Conservation (phyloP, 2,329 filamentous ascomycete species). For the Talaromyces amestolkiae region DNA sequence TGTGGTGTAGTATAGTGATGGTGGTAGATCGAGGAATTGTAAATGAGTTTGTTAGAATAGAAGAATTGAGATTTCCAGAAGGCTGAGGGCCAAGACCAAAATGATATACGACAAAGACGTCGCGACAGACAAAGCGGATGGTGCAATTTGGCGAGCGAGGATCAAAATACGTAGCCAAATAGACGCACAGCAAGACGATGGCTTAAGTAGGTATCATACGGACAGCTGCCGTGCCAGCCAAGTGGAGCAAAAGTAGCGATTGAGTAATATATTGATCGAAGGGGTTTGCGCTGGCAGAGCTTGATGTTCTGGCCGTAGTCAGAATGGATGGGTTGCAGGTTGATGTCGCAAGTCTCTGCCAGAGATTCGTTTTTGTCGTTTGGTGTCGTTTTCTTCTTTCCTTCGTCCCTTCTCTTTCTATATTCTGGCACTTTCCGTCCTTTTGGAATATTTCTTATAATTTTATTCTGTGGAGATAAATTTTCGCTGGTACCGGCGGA, state of each 20-base stretch:
- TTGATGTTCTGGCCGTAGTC: conserved; percentile 1
- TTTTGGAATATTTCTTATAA: not conserved
- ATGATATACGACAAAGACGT: not conserved
- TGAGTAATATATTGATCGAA: not conserved
- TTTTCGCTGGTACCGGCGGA: conserved; percentile 14
- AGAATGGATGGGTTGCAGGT: not conserved
- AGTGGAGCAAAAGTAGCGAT: conserved; percentile 9
- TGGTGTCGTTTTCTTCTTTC: not conserved
- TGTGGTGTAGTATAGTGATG: too few relatives aligned
- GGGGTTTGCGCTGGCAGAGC: conserved; percentile 1
- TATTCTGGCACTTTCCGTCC: not conserved
- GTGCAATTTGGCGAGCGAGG: conserved; percentile 15
- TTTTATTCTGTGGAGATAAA: not conserved
- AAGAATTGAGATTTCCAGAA: too few relatives aligned
- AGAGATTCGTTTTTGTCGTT: not conserved
- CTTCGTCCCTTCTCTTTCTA: not conserved
- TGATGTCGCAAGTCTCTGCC: not conserved
- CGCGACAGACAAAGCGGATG: conserved; percentile 14
- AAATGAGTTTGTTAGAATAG: too few relatives aligned
- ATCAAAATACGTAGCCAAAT: not conserved
- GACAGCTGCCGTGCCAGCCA: conserved; percentile 2
- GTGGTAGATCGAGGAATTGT: too few relatives aligned
- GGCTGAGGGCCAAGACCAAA: not conserved
- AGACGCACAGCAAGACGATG: conserved; percentile 8
- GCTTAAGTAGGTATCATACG: not conserved